Percentiles rank a stretch among this genome's conserved stretches.
These are phyloP conservation scores for Alternaria brassicicola DNA, from an alignment of 2,329 filamentous ascomycete genomes.

Conservation along the genomic window DNA sequence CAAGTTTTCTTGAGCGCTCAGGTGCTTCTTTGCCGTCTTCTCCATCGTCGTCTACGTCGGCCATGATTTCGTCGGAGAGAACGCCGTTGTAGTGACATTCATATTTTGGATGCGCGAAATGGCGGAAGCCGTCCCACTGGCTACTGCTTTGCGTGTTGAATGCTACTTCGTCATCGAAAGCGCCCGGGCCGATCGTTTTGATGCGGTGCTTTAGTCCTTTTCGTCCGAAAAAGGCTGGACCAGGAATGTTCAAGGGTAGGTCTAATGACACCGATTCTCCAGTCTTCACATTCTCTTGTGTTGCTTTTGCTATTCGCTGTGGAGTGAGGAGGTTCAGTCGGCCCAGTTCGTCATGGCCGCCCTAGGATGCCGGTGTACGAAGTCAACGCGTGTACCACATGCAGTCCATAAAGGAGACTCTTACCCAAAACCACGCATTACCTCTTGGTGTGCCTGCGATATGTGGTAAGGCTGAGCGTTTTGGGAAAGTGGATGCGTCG, in stretches of 20 bases:
- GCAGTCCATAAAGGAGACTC: not conserved
- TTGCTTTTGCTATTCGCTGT: constrained; percentile 58
- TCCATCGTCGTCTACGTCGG: constrained; percentile 23
- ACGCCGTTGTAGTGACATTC: constrained; percentile 42
- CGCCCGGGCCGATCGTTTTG: constrained; percentile 21
- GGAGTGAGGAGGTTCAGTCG: constrained; percentile 66
- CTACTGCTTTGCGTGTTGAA: constrained; percentile 45
- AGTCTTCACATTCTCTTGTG: constrained; percentile 58
- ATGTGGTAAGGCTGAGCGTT: constrained; percentile 26
- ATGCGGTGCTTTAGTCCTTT: constrained; percentile 56
- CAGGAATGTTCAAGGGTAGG: constrained; percentile 62
- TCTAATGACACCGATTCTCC: constrained; percentile 63
- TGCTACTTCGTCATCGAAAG: constrained; percentile 37
- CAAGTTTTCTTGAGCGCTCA: constrained; percentile 28
- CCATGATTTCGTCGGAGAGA: constrained; percentile 33
- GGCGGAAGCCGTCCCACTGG: constrained; percentile 48
- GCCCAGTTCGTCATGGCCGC: constrained; percentile 53
- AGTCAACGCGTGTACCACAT: not conserved
- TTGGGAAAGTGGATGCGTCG: constrained; percentile 28
- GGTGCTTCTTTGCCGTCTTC: constrained; percentile 7
- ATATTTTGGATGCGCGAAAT: constrained; percentile 39
- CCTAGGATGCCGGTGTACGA: not conserved
- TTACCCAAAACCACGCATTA: constrained; percentile 33
- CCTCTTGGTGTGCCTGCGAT: constrained; percentile 29
- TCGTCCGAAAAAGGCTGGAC: constrained; percentile 62